Base-by-base conservation (phyloP, 345 rosid genomes). In the Turnera subulata region DNA sequence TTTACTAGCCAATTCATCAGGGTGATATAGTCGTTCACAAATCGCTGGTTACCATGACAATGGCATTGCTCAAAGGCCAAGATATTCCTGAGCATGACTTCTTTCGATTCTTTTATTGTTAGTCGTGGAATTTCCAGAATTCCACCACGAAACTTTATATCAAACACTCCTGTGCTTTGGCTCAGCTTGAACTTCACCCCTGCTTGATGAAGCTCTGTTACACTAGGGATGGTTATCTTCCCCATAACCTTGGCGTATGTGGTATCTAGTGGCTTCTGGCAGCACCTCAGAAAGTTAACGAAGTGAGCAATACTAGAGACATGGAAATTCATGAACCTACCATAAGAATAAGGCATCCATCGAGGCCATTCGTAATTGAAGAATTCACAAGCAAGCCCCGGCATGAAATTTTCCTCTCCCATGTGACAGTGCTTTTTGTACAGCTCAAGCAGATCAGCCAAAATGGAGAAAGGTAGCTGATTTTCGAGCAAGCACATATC, bases 401-500 rank as follows among this genome's bases (percentile, higher is more conserved):
- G 21, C 38, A 50, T 25, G 20, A 17, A 24, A 13, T 0, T 3
- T 24, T 12, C 2, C 11, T 3, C 6, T 0, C 17, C 14, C 2
- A 13, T 3, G 11, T 2, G 50, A 9, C 18, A 20, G 18, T 0
- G 35, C 0, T n/a, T 46, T 8, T 66, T 6, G 52, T 62, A 54
- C 13, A 53, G 22, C 2, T 44, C 23, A n/a, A 51, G 48, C 6
- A 71, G 11, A 8, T 67, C 76, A 1, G 40, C 42, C n/a, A 71
- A 53, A n/a, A 75, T 64, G 35, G 64, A 64, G 17, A 59, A 58
- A 2, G 80, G 73, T 58, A 71, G 25, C 57, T 75, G 73, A 53
- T 71, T 75, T 56, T 75, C 76, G 0, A 71, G 47, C 56, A 63
- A 22, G 39, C 49, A 2, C 35, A 67, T 24, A 15, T 75, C 71